Evolutionary conservation across 345 rosid species (phyloP), one percentile per base, ranked within the genome.

Genomic region (Sapria himalayana): DNA sequence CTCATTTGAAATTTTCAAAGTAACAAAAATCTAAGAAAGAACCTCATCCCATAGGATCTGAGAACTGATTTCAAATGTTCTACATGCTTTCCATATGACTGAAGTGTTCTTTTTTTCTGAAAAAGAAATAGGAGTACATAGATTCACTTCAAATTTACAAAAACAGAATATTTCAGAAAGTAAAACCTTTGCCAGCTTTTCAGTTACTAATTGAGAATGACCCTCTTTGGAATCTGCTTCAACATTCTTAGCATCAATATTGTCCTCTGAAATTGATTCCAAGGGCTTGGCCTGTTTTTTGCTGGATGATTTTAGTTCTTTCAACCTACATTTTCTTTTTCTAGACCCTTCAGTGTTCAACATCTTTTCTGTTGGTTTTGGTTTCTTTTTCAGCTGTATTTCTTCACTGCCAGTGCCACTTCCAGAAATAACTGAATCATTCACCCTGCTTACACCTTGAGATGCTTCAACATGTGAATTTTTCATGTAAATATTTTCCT

Each of bases 11-110:
- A 25, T 29, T 22, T 22, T 36, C 22, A 5, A 39, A 45, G 33
- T 35, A 20, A 37, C 27, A 19, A 29, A 45, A 38, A 50, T 47
- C 46, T 32, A 54, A 48, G 55, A 14, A 23, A 48, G n/a, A 45
- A 86, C 94, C 94, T 70, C 77, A 78, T 72, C 34, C 75, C 93
- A 35, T 93, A 86, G 38, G 81, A 72, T 63, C 78, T 86, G 46
- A 82, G 74, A 38, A 78, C 61, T 48, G 84, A 69, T 70, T 69
- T 89, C 3, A 89, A 75, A 62, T 70, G 85, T 55, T 76, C 91
- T 48, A 82, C 94, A 1, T 36, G 65, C 61, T 76, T 79, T 33
- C 94, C 98, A 39, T 89, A 76, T 37, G 52, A 56, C 10, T 85
- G 60, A 27, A 73, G 57, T 31, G 64, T 56, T 61, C 74, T 85